phyloP scores from a whole-genome alignment of 2,329 filamentous ascomycete species.

The Monilinia vaccinii-corymbosi region DNA sequence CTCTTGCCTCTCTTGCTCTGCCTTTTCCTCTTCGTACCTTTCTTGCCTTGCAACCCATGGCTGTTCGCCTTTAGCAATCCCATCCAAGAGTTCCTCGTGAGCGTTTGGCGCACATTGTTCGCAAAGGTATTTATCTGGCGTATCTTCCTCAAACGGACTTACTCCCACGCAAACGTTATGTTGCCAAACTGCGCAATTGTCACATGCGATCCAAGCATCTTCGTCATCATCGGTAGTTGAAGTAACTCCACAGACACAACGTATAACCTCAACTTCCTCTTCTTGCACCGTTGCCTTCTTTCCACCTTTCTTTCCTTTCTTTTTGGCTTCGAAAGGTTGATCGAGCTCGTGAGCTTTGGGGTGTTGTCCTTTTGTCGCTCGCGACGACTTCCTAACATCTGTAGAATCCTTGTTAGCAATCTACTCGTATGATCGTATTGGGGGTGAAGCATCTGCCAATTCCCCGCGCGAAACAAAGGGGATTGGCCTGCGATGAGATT shows the following conservation, averaged over 20 bases:
- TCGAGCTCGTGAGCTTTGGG: slow-evolving; percentile 76
- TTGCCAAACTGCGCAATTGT: slow-evolving; percentile 89
- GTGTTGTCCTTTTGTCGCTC: slow-evolving; percentile 94
- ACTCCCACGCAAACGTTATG: slow-evolving; percentile 95
- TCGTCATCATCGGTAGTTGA: slow-evolving; percentile 78
- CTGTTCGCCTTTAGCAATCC: slow-evolving; percentile 70
- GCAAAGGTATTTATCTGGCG: slow-evolving; percentile 82
- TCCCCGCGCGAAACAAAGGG: not conserved
- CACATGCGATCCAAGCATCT: slow-evolving; percentile 92
- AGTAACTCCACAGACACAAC: slow-evolving; percentile 85
- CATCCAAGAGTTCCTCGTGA: slow-evolving; percentile 71
- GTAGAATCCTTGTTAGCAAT: slow-evolving; percentile 20
- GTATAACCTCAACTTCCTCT: slow-evolving; percentile 58
- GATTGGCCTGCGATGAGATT: slow-evolving; percentile 7
- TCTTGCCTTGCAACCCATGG: slow-evolving; percentile 71
- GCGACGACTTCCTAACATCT: slow-evolving; percentile 67
- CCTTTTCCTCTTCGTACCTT: slow-evolving; percentile 46
- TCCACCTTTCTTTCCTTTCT: slow-evolving; percentile 39
- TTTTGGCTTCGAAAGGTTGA: slow-evolving; percentile 43
- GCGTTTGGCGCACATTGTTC: slow-evolving; percentile 75
- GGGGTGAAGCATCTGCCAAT: not conserved
- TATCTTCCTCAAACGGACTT: slow-evolving; percentile 62
- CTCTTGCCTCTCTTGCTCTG: slow-evolving; percentile 45
- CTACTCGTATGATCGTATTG: not conserved
- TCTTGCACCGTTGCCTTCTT: slow-evolving; percentile 45